Conservation (phyloP, 208 protist genomes). For the Endotrypanum monterogeii region DNA sequence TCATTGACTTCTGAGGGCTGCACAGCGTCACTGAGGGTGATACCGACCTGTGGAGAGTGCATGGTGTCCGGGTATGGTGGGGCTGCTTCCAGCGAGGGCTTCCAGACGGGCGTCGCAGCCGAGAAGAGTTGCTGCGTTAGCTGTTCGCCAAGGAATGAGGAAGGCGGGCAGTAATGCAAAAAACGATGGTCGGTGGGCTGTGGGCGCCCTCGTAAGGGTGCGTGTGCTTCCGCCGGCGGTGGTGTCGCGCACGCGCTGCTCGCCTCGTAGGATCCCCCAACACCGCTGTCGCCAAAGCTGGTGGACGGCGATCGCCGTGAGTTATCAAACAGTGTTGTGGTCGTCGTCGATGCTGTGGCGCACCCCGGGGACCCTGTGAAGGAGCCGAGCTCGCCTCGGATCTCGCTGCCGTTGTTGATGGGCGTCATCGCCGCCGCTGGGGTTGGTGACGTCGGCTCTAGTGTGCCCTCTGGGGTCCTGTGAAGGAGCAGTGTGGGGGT, state of each 20-base stretch:
- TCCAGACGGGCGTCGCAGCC: not conserved
- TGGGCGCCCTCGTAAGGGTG: not conserved
- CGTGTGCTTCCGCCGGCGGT: not conserved
- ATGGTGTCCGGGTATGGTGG: not conserved
- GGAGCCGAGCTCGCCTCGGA: not conserved
- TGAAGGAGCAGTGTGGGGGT: not conserved
- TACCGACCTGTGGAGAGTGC: not conserved
- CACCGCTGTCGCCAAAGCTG: conserved; percentile 5
- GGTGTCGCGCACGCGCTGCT: conserved; percentile 1
- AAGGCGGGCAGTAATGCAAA: not conserved
- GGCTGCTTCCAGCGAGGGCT: not conserved
- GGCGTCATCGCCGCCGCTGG: not conserved
- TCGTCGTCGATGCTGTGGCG: not conserved
- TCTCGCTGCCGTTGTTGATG: not conserved
- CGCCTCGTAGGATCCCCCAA: not conserved
- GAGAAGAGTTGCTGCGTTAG: not conserved
- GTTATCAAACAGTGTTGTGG: not conserved
- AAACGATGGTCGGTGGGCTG: not conserved
- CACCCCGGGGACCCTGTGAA: not conserved
- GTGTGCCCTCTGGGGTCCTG: not conserved
- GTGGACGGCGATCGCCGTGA: conserved; percentile 1
- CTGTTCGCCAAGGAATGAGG: not conserved
- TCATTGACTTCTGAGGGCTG: not conserved
- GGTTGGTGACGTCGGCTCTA: not conserved
- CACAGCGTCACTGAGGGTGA: not conserved